Conservation (phyloP, 2,329 filamentous ascomycete genomes). For the Neofusicoccum kwambonambiense region DNA sequence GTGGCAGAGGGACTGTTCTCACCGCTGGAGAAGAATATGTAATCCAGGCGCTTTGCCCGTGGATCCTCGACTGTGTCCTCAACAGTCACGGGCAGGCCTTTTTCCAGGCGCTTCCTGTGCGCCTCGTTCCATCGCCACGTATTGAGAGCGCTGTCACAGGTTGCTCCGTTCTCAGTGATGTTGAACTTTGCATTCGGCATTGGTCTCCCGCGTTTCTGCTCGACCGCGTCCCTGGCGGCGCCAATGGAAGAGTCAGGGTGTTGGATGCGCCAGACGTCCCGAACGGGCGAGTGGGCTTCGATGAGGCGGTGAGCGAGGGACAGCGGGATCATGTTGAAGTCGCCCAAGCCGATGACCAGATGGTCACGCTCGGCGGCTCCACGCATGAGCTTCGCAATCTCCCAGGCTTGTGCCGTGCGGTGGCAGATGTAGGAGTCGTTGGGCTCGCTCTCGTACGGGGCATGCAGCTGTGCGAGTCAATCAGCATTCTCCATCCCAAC, state of each 20-base stretch:
- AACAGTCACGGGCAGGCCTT: slow-evolving; percentile 63
- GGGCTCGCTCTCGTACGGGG: slow-evolving; percentile 78
- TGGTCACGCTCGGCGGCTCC: slow-evolving; percentile 77
- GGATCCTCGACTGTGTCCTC: slow-evolving; percentile 67
- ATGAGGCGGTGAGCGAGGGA: slow-evolving; percentile 83
- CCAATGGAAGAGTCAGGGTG: slow-evolving; percentile 84
- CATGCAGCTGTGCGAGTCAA: slow-evolving; percentile 64
- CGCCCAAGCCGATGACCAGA: slow-evolving; percentile 80
- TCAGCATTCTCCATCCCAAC: neutral
- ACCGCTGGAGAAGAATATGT: slow-evolving; percentile 70
- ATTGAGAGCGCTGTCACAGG: slow-evolving; percentile 82
- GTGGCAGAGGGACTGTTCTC: slow-evolving; percentile 28
- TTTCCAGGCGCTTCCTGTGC: slow-evolving; percentile 65
- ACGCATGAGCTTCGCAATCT: slow-evolving; percentile 85
- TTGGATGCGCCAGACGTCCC: slow-evolving; percentile 79
- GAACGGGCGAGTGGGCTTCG: slow-evolving; percentile 71
- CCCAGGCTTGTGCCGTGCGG: slow-evolving; percentile 90
- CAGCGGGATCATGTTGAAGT: slow-evolving; percentile 94
- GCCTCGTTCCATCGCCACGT: slow-evolving; percentile 87
- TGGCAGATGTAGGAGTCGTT: slow-evolving; percentile 87
- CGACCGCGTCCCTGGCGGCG: slow-evolving; percentile 64
- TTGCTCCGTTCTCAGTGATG: slow-evolving; percentile 76
- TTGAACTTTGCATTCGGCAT: slow-evolving; percentile 78
- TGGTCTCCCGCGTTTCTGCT: slow-evolving; percentile 63
- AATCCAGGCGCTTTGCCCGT: slow-evolving; percentile 84